Evolutionary conservation across 768 basidiomycete species (phyloP).

Genomic region (Lentinula edodes): DNA sequence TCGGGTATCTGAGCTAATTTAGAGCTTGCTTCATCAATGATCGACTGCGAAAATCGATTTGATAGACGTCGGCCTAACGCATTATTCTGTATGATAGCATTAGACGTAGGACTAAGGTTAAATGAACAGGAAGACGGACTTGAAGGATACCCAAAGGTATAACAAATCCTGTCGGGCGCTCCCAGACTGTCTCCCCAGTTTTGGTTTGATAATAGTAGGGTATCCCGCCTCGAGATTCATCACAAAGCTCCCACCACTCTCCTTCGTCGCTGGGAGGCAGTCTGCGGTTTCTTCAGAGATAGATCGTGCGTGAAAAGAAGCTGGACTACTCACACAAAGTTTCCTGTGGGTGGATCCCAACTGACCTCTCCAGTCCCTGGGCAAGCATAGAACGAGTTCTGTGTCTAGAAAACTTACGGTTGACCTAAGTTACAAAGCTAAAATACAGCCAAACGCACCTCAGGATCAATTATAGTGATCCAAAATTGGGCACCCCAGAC

Average conservation of each 20-base stretch:
- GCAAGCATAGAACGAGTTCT: constrained; percentile 83
- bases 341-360: constrained; percentile 89
- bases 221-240: constrained; percentile 76
- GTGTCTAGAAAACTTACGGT: constrained; percentile 30
- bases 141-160: constrained; percentile 89
- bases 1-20: constrained; percentile 15
- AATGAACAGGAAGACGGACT: constrained; percentile 32
- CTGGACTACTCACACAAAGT: constrained; percentile 67
- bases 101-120: constrained; percentile 5
- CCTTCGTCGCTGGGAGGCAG: constrained; percentile 80
- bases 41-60: constrained; percentile 35
- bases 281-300: constrained; percentile 30
- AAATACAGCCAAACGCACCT: constrained; percentile 42
- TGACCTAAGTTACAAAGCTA: constrained; percentile 8
- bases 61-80: constrained; percentile 69
- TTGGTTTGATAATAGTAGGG: constrained; percentile 95
- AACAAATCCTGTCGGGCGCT: constrained; percentile 82
- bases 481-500: constrained; percentile 91
- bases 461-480: constrained; percentile 90
- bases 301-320: constrained; percentile 15
- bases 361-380: constrained; percentile 88
- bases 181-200: constrained; percentile 89
- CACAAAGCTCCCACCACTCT: constrained; percentile 94
- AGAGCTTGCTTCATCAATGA: constrained; percentile 15
- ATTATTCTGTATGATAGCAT: constrained; percentile 46